phyloP scores from a whole-genome alignment of 129 eudicot genomes.

The Flaveria linearis region DNA sequence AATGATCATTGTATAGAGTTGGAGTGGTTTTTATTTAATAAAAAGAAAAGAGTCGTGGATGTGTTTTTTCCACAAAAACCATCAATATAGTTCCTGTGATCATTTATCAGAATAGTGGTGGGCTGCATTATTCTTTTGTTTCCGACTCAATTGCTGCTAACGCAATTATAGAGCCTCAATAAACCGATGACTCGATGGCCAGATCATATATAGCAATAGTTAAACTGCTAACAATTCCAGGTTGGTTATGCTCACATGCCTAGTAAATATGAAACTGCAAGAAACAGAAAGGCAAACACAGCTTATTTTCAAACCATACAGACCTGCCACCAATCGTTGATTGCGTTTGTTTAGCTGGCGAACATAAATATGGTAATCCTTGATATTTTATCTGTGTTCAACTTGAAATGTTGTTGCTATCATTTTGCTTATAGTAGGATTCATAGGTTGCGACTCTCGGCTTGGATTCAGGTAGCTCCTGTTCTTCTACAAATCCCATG shows the following conservation, averaged over 20 bases:
- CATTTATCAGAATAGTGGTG: too few species aligned
- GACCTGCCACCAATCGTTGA: not conserved
- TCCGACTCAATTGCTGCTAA: too few species aligned
- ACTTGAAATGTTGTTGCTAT: conserved; percentile 20
- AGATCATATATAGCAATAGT: not conserved
- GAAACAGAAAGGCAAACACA: not conserved
- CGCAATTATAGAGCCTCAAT: not conserved
- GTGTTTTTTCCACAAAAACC: too few species aligned
- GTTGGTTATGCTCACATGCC: not conserved
- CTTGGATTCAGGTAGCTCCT: conserved; percentile 60
- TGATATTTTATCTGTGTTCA: conserved; percentile 10
- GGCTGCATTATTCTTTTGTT: too few species aligned
- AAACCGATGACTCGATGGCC: not conserved
- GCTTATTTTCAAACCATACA: conserved; percentile 15
- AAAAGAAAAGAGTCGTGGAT: too few species aligned
- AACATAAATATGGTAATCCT: not conserved
- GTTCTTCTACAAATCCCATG: conserved; percentile 63
- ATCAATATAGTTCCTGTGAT: too few species aligned
- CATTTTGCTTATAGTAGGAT: conserved; percentile 56
- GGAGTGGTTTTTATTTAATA: too few species aligned
- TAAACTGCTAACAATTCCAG: not conserved
- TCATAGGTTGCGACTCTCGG: conserved; percentile 74
- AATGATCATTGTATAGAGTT: too few species aligned
- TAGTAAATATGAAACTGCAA: not conserved
- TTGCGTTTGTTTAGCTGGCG: not conserved